phyloP scores from a whole-genome alignment of 2,329 filamentous ascomycete species.

The Aaosphaeria arxii region DNA sequence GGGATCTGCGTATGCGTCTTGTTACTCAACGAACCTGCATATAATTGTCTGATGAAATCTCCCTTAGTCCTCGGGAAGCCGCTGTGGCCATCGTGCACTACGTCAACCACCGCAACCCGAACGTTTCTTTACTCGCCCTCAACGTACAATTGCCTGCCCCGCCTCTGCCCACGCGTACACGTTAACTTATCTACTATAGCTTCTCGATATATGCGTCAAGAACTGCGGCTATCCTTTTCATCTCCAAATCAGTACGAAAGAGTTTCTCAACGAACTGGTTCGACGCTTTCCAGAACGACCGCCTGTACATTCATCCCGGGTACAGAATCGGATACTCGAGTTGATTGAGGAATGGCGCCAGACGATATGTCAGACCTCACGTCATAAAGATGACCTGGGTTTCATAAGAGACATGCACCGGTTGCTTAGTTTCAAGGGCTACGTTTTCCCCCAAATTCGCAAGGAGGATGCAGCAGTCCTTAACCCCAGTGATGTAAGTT shows the following conservation, averaged over 20 bases:
- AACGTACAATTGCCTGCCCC: slow-evolving; percentile 48
- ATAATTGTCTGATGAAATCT: slow-evolving; percentile 3
- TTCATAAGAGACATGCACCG: slow-evolving; percentile 98
- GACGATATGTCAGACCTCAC: slow-evolving; percentile 96
- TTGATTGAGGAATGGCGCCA: slow-evolving; percentile 97
- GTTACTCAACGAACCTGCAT: slow-evolving; percentile 8
- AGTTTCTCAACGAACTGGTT: slow-evolving; percentile 97
- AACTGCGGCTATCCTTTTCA: slow-evolving; percentile 99
- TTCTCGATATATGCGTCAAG: slow-evolving; percentile 98
- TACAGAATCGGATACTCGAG: slow-evolving; percentile 90
- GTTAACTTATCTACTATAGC: slow-evolving; percentile 42
- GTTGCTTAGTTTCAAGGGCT: slow-evolving; percentile 92
- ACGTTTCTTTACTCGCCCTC: slow-evolving; percentile 86
- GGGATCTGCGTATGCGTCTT: slow-evolving; percentile 66
- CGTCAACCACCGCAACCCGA: slow-evolving; percentile 95
- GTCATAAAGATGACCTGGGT: slow-evolving; percentile 95
- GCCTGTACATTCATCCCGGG: slow-evolving; percentile 77
- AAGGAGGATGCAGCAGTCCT: slow-evolving; percentile 93
- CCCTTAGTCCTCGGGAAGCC: slow-evolving; percentile 74
- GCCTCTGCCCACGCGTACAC: slow-evolving; percentile 3
- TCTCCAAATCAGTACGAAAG: slow-evolving; percentile 96
- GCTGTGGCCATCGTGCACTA: slow-evolving; percentile 89
- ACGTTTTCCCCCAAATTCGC: slow-evolving; percentile 88
- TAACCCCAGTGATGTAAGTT: slow-evolving; percentile 89
- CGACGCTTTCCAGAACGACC: slow-evolving; percentile 92